Conservation (phyloP, 257 asterid species). For the Nemophila menziesii region DNA sequence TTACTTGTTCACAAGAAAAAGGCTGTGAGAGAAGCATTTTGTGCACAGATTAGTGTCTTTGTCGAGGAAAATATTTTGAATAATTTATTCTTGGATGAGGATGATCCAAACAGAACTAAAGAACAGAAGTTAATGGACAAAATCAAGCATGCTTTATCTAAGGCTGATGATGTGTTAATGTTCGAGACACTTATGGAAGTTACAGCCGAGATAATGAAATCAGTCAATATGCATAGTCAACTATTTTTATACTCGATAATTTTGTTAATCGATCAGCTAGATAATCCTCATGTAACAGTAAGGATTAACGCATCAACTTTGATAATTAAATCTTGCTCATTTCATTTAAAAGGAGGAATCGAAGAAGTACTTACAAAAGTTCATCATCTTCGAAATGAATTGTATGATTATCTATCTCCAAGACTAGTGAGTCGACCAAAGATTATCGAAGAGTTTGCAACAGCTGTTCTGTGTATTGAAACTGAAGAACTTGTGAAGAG, state of each 20-base stretch:
- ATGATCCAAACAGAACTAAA: slow-evolving; percentile 42
- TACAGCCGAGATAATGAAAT: slow-evolving; percentile 64
- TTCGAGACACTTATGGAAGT: slow-evolving; percentile 75
- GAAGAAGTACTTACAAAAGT: slow-evolving; percentile 54
- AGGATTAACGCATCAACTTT: slow-evolving; percentile 62
- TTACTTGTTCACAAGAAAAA: slow-evolving; percentile 61
- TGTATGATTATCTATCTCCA: slow-evolving; percentile 60
- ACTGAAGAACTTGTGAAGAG: slow-evolving; percentile 66
- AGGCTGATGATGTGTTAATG: slow-evolving; percentile 65
- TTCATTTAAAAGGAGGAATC: slow-evolving; percentile 58
- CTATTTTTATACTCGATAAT: slow-evolving; percentile 63
- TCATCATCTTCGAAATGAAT: slow-evolving; percentile 51
- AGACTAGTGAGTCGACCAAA: slow-evolving; percentile 58
- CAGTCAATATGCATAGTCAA: slow-evolving; percentile 55
- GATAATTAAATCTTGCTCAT: slow-evolving; percentile 54
- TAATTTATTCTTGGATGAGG: slow-evolving; percentile 37
- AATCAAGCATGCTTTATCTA: slow-evolving; percentile 72
- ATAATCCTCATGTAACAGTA: slow-evolving; percentile 49
- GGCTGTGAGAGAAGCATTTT: slow-evolving; percentile 71
- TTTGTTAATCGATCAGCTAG: slow-evolving; percentile 76
- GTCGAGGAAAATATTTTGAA: slow-evolving; percentile 57
- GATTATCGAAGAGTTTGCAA: slow-evolving; percentile 78
- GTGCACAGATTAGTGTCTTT: slow-evolving; percentile 60
- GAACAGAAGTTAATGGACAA: slow-evolving; percentile 79
- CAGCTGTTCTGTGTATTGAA: slow-evolving; percentile 67